Conservation (phyloP, 2,329 filamentous ascomycete species). For the Fusarium nodosum region DNA sequence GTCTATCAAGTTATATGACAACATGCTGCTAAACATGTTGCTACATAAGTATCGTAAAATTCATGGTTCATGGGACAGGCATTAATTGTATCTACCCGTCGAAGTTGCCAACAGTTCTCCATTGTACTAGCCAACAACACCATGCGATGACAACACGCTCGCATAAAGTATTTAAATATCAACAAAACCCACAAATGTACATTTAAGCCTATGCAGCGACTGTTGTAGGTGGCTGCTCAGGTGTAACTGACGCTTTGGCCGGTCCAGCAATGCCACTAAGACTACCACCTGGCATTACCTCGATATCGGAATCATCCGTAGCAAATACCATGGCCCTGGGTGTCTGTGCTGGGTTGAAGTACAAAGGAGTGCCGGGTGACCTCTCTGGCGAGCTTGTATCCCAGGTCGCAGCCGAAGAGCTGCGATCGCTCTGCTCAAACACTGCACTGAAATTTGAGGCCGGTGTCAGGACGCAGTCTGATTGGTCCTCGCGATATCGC, state of each 20-base stretch:
- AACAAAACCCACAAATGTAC: neutral
- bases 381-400: slow-evolving; percentile 24
- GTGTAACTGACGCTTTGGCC: neutral
- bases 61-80: neutral
- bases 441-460: slow-evolving; percentile 24
- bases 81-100: neutral
- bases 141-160: neutral
- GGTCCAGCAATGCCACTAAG: slow-evolving; percentile 3
- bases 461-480: slow-evolving; percentile 1
- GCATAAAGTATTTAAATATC: too few relatives aligned
- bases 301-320: slow-evolving; percentile 16
- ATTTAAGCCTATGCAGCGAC: neutral
- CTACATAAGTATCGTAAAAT: neutral
- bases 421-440: slow-evolving; percentile 34
- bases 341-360: slow-evolving; percentile 47
- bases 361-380: slow-evolving; percentile 35
- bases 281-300: slow-evolving; percentile 9
- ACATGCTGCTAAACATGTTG: neutral
- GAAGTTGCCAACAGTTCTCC: neutral
- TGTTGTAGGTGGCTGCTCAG: slow-evolving; percentile 2
- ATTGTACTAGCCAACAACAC: neutral
- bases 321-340: slow-evolving; percentile 48
- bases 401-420: slow-evolving; percentile 33
- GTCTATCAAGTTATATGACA: neutral
- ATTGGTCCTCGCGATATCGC: slow-evolving; percentile 8